Evolutionary conservation across 163 green algal species (phyloP).

Genomic region (Chlamydomonas reinhardtii): DNA sequence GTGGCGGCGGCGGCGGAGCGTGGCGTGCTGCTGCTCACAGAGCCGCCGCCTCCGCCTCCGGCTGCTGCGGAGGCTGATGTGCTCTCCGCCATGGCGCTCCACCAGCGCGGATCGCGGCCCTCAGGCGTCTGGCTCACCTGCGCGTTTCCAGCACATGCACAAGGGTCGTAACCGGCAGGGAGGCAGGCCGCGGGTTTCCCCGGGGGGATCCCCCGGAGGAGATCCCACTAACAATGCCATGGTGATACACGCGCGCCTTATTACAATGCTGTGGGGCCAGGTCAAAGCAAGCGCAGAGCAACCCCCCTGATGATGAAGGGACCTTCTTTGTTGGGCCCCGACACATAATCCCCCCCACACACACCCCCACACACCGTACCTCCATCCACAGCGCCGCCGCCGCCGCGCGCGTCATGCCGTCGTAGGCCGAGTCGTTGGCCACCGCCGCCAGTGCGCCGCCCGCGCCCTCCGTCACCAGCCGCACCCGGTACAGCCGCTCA

Average conservation of each 20-base stretch:
- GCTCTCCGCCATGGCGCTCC: constrained; percentile 24
- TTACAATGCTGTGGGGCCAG: too few species aligned
- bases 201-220: too few species aligned
- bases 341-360: too few species aligned
- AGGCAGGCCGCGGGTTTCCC: too few species aligned
- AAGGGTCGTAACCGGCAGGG: too few species aligned
- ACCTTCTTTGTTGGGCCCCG: too few species aligned
- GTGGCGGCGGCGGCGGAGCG: background rate
- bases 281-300: too few species aligned
- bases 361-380: constrained; percentile 1
- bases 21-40: background rate
- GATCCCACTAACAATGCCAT: too few species aligned
- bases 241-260: too few species aligned
- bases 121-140: constrained; percentile 50
- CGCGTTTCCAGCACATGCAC: too few species aligned
- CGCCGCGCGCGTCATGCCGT: constrained; percentile 44
- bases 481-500: constrained; percentile 31
- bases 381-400: constrained; percentile 60
- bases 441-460: constrained; percentile 37
- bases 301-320: too few species aligned
- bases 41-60: background rate
- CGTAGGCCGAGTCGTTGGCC: constrained; percentile 40
- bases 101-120: constrained; percentile 46
- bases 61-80: background rate
- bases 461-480: constrained; percentile 53